Percentiles rank a stretch among this genome's conserved stretches.
Evolutionary conservation across 2,329 filamentous ascomycete genomes (phyloP).

Genomic region (Fusarium circinatum): DNA sequence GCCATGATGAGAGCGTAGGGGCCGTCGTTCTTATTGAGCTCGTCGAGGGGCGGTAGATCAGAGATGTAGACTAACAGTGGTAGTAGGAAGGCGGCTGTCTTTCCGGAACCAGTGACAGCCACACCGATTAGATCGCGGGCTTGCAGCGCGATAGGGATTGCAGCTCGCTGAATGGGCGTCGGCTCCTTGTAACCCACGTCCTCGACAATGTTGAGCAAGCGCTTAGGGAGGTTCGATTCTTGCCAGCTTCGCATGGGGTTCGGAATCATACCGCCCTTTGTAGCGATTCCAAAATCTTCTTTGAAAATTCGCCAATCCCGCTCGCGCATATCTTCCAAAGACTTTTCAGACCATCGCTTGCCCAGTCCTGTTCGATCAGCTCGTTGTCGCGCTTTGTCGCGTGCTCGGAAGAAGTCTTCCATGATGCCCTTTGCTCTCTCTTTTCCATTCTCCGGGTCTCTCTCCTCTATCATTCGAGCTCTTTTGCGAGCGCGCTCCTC

Average conservation of each 20-base stretch:
- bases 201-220: constrained; percentile 82
- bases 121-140: constrained; percentile 97
- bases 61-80: constrained; percentile 95
- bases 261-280: constrained; percentile 90
- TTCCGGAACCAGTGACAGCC: constrained; percentile 97
- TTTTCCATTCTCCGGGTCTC: constrained; percentile 79
- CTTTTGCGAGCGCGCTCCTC: constrained; percentile 66
- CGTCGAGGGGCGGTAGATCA: constrained; percentile 84
- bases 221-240: constrained; percentile 82
- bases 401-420: constrained; percentile 79
- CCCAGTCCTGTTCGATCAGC: constrained; percentile 80
- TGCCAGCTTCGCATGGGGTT: constrained; percentile 96
- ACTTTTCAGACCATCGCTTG: constrained; percentile 97
- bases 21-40: constrained; percentile 90
- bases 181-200: constrained; percentile 92
- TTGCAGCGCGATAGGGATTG: constrained; percentile 93
- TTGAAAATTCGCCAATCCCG: constrained; percentile 99
- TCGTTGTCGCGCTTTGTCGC: constrained; percentile 74
- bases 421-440: constrained; percentile 82
- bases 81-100: constrained; percentile 94
- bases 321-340: constrained; percentile 91
- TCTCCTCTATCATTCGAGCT: constrained; percentile 76
- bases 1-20: constrained; percentile 98
- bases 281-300: constrained; percentile 96
- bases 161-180: constrained; percentile 89